A percentile compares a stretch with the other conserved stretches of the same genome.
Evolutionary conservation across 768 basidiomycete species (phyloP).

Genomic region (Kwoniella mangroviensis): DNA sequence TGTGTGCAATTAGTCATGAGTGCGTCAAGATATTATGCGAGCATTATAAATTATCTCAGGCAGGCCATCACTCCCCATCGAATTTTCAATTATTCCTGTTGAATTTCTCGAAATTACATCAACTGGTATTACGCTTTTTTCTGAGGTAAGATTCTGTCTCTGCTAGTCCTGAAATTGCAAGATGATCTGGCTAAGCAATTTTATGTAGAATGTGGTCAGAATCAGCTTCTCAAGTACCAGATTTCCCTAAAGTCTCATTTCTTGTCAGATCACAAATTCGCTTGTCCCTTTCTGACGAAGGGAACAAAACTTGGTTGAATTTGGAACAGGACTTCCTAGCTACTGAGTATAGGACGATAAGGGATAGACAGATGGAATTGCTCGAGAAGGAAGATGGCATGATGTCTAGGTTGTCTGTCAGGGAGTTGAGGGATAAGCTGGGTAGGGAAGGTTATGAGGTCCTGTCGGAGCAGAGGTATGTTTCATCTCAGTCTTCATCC

Average conservation of each 20-base stretch:
- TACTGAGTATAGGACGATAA: slow-evolving; percentile 44
- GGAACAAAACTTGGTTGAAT: slow-evolving; percentile 44
- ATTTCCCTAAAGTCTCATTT: slow-evolving; percentile 40
- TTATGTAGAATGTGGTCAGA: slow-evolving; percentile 48
- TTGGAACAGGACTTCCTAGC: slow-evolving; percentile 49
- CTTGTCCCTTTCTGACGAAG: slow-evolving; percentile 43
- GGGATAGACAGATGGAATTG: slow-evolving; percentile 51
- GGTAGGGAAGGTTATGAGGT: slow-evolving; percentile 45
- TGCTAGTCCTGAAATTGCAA: not conserved
- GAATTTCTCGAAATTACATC: slow-evolving; percentile 42
- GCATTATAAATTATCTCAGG: slow-evolving; percentile 49
- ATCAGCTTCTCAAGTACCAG: slow-evolving; percentile 39
- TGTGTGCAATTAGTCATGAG: slow-evolving; percentile 35
- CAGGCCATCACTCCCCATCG: slow-evolving; percentile 38
- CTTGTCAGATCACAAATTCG: slow-evolving; percentile 47
- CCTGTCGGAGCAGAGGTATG: slow-evolving; percentile 44
- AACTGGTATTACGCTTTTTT: slow-evolving; percentile 47
- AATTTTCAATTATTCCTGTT: slow-evolving; percentile 47
- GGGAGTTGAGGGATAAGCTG: slow-evolving; percentile 44
- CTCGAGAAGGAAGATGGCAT: slow-evolving; percentile 52
- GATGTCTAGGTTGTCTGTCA: slow-evolving; percentile 33
- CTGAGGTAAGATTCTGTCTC: slow-evolving; percentile 28
- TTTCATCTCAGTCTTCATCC: no score
- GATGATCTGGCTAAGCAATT: no score
- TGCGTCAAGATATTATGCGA: slow-evolving; percentile 52